Percentiles rank a stretch among this genome's conserved stretches.
phyloP scores from a whole-genome alignment of 2,329 filamentous ascomycete genomes.

The Colletotrichum agaves region DNA sequence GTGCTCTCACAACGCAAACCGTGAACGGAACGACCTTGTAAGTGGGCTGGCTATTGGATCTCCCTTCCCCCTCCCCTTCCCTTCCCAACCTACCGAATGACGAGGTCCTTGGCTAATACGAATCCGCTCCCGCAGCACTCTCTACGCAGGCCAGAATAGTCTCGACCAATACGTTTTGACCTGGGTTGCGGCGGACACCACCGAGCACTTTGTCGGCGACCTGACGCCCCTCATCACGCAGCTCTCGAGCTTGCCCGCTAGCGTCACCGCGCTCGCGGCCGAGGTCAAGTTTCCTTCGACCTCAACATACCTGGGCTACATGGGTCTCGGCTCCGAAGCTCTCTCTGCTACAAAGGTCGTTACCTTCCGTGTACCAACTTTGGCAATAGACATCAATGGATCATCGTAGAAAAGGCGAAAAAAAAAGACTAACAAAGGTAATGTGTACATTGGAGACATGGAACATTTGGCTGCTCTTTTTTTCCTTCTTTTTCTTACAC shows the following conservation, averaged over 20 bases:
- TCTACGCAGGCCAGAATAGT: conserved; percentile 55
- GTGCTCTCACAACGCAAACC: conserved; percentile 46
- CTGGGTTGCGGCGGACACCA: conserved; percentile 54
- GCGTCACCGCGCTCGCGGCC: conserved; percentile 35
- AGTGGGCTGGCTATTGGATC: conserved; percentile 40
- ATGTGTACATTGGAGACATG: conserved; percentile 30
- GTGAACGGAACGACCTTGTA: conserved; percentile 57
- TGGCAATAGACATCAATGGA: conserved; percentile 48
- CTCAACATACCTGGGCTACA: conserved; percentile 61
- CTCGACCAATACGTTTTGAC: conserved; percentile 59
- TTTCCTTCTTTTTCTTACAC: background rate
- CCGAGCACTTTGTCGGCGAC: conserved; percentile 58
- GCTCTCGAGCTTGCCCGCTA: conserved; percentile 43
- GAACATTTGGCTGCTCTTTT: conserved; percentile 4
- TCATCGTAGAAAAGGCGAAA: background rate
- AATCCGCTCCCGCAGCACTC: conserved; percentile 44
- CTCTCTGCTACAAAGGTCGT: conserved; percentile 55
- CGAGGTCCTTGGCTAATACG: no score
- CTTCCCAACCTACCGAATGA: no score
- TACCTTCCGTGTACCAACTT: conserved; percentile 57
- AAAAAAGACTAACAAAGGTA: background rate
- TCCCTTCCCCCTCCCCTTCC: no score
- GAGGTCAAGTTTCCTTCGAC: conserved; percentile 50
- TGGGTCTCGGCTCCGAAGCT: conserved; percentile 63
- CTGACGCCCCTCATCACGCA: conserved; percentile 56